These are phyloP conservation scores for Sporothrix pseudoabietina DNA, from an alignment of 2,329 filamentous ascomycete genomes.

Conservation along the genomic window DNA sequence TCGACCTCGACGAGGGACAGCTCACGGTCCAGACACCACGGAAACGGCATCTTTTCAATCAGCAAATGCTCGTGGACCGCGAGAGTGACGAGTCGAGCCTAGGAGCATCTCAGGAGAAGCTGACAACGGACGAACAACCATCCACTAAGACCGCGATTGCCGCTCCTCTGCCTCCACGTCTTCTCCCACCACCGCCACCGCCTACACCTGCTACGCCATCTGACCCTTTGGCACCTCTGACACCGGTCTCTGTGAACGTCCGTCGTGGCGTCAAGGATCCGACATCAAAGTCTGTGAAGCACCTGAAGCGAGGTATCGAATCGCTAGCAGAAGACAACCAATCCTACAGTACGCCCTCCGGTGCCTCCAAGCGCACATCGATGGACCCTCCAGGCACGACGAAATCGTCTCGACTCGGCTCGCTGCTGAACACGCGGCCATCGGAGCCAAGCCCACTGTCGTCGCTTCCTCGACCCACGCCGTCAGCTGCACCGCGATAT, in stretches of 20 bases:
- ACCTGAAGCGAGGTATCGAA: conserved; percentile 30
- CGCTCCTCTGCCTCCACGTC: neutral
- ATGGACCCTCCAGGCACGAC: conserved; percentile 8
- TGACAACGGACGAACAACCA: neutral
- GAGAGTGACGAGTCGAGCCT: neutral
- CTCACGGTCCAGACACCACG: conserved; percentile 49
- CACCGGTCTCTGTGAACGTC: conserved; percentile 29
- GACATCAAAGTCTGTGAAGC: neutral
- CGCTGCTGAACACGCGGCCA: conserved; percentile 32
- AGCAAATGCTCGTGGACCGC: neutral
- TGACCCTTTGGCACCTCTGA: conserved; percentile 19
- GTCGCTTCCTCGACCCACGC: neutral
- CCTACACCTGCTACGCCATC: neutral
- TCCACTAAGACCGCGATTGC: neutral
- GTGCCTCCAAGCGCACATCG: neutral
- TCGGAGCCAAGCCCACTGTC: conserved; percentile 30
- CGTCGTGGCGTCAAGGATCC: neutral
- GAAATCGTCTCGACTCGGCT: conserved; percentile 25
- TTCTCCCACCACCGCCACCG: neutral
- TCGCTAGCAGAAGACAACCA: conserved; percentile 25
- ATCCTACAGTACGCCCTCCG: conserved; percentile 2
- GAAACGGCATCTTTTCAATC: conserved; percentile 39
- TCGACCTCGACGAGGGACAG: conserved; percentile 60
- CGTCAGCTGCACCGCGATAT: neutral
- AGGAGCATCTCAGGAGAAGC: neutral